phyloP scores from a whole-genome alignment of 2,329 filamentous ascomycete genomes.

The Fusarium compactum region DNA sequence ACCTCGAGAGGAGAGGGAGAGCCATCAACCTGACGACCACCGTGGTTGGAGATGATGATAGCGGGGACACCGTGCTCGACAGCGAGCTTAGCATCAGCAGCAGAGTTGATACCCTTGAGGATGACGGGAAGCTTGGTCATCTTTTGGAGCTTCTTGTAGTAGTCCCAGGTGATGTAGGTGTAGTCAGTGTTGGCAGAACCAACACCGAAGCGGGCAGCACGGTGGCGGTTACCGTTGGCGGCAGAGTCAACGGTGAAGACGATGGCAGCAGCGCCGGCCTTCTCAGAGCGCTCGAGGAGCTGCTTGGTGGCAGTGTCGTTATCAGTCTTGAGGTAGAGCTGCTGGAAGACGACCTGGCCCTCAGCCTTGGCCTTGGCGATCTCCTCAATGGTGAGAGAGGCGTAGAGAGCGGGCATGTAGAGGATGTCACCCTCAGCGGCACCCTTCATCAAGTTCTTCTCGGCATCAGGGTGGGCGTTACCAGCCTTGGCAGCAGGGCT shows the following conservation, averaged over 20 bases:
- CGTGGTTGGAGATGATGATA: slow-evolving; percentile 59
- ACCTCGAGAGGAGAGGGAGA: slow-evolving; percentile 55
- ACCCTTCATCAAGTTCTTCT: slow-evolving; percentile 63
- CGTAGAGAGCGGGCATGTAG: slow-evolving; percentile 60
- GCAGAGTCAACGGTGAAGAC: slow-evolving; percentile 57
- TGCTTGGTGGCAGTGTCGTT: slow-evolving; percentile 52
- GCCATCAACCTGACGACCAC: slow-evolving; percentile 57
- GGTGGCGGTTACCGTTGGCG: slow-evolving; percentile 56
- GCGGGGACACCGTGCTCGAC: slow-evolving; percentile 50
- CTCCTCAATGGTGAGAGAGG: slow-evolving; percentile 52
- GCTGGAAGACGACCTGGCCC: slow-evolving; percentile 56
- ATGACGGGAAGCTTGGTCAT: slow-evolving; percentile 56
- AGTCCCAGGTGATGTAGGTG: slow-evolving; percentile 51
- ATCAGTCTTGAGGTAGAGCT: slow-evolving; percentile 46
- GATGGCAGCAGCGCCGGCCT: slow-evolving; percentile 53
- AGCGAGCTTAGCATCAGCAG: slow-evolving; percentile 53
- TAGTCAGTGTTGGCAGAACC: slow-evolving; percentile 51
- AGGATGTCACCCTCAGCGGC: slow-evolving; percentile 62
- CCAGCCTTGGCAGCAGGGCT: slow-evolving; percentile 60
- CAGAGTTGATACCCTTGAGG: slow-evolving; percentile 56
- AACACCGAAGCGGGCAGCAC: slow-evolving; percentile 55
- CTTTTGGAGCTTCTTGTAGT: slow-evolving; percentile 52
- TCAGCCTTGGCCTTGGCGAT: slow-evolving; percentile 53
- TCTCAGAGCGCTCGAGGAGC: slow-evolving; percentile 50
- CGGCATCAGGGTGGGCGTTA: slow-evolving; percentile 60